Percentiles rank a stretch among this genome's conserved stretches.
Evolutionary conservation across 2,329 filamentous ascomycete genomes (phyloP).

Genomic region (Corniculantispora saksenae): DNA sequence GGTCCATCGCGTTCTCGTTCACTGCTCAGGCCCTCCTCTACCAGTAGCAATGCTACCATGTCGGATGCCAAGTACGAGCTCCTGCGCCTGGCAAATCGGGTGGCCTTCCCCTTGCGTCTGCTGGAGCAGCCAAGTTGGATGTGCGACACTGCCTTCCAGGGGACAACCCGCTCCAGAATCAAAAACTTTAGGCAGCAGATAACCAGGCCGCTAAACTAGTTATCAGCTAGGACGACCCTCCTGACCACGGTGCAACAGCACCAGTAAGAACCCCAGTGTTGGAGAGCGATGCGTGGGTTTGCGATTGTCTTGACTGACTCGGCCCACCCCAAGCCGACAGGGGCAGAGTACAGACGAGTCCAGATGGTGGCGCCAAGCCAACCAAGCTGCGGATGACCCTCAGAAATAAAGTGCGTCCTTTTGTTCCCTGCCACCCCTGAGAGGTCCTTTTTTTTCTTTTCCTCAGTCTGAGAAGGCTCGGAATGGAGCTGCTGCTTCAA

Average conservation of each 20-base stretch:
- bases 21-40: neutral
- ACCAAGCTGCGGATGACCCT: too few species aligned
- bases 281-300: too few species aligned
- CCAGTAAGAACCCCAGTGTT: too few species aligned
- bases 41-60: neutral
- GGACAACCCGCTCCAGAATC: neutral
- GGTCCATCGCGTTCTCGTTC: neutral
- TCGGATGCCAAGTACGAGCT: neutral
- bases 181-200: neutral
- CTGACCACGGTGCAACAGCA: too few species aligned
- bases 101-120: neutral
- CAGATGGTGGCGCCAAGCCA: neutral
- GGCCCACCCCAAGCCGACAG: neutral
- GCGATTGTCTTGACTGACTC: neutral
- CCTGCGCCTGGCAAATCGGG: neutral
- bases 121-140: neutral
- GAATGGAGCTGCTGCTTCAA: neutral
- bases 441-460: neutral
- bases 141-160: neutral
- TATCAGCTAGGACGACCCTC: too few species aligned
- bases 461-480: neutral
- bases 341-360: neutral
- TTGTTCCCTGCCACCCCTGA: too few species aligned
- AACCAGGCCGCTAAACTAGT: neutral
- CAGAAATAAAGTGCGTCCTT: too few species aligned